Percentiles rank a stretch among this genome's conserved stretches.
Evolutionary conservation across 106 monocot genomes (phyloP).

Genomic region (Dendrobium chrysotoxum): DNA sequence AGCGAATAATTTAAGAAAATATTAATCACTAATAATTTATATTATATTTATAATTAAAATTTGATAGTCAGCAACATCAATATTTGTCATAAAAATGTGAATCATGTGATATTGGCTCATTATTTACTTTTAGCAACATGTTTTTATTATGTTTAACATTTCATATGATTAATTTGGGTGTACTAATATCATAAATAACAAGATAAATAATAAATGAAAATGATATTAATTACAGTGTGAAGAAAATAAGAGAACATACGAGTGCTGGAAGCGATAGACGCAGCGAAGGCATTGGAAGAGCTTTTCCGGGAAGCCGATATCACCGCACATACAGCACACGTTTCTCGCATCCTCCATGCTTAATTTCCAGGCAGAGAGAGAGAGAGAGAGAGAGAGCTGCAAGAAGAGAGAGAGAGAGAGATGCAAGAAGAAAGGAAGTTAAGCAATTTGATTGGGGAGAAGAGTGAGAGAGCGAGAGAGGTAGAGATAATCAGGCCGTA

Average conservation of each 20-base stretch:
- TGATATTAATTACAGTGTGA: too few relatives aligned
- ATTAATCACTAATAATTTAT: not conserved
- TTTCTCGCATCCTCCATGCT: conserved; percentile 27
- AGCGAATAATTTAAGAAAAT: not conserved
- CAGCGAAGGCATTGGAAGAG: conserved; percentile 60
- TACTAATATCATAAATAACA: too few relatives aligned
- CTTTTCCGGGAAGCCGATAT: conserved; percentile 59
- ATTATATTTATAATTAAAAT: too few relatives aligned
- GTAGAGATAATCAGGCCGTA: not conserved
- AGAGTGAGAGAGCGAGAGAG: not conserved
- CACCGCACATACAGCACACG: conserved; percentile 67
- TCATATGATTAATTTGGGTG: too few relatives aligned
- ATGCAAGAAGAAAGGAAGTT: not conserved
- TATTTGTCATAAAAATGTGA: not conserved
- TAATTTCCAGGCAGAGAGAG: not conserved
- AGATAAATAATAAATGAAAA: too few relatives aligned
- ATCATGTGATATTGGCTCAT: not conserved
- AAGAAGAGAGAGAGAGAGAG: not conserved
- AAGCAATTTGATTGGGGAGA: not conserved
- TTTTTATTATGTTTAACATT: too few relatives aligned
- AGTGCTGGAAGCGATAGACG: conserved; percentile 54
- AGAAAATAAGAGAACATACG: conserved; percentile 18
- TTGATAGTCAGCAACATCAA: not conserved
- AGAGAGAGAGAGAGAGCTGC: not conserved
- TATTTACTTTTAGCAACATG: too few relatives aligned